Evolutionary conservation across 148 eudicot genomes (phyloP), one percentile per base, ranked within the genome.

Genomic region (Rhododendron molle): DNA sequence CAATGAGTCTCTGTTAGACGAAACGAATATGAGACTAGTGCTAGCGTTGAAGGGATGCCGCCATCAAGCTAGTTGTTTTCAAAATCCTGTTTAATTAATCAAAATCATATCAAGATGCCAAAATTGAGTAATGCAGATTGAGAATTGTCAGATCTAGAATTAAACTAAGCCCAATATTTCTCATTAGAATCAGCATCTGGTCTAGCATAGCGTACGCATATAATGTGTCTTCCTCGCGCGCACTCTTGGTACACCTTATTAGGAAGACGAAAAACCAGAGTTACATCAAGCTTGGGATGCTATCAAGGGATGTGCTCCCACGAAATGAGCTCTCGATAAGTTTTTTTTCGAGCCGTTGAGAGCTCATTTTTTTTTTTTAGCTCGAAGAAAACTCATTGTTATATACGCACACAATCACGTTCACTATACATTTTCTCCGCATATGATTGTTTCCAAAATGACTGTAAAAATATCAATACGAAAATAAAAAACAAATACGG

Each of bases 381-480:
- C n/a, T 58, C n/a, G 10, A 21, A 58, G 26, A 58, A 80, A 50
- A 28, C 34, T 2, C 10, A 50, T 8, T 5, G 82, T 32, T 72
- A 11, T 5, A 13, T 30, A 30, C 13, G 15, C 77, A 72, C 21
- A 72, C 23, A 34, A n/a, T 28, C 18, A 79, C 18, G 10, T 49
- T 2, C 15, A 26, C 30, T 23, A 79, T 15, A 14, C 30, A 79
- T 49, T 85, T 77, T 26, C 23, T 69, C 44, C 23, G 34, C 8
- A 14, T 8, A 5, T 91, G 89, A 83, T 96, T 96, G 38, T 84
- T 91, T 76, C 98, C 97, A 36, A 36, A 96, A 92, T 96, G 99
- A 86, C 98, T 95, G 86, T 50, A 36, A 84, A 43, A 12, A 15
- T 62, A 3, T 44, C 3, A 21, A 43, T 46, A 86, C 44, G 9